Conservation (phyloP, 225 moss, liverwort and hornwort genomes). For the Polytrichum commune region DNA sequence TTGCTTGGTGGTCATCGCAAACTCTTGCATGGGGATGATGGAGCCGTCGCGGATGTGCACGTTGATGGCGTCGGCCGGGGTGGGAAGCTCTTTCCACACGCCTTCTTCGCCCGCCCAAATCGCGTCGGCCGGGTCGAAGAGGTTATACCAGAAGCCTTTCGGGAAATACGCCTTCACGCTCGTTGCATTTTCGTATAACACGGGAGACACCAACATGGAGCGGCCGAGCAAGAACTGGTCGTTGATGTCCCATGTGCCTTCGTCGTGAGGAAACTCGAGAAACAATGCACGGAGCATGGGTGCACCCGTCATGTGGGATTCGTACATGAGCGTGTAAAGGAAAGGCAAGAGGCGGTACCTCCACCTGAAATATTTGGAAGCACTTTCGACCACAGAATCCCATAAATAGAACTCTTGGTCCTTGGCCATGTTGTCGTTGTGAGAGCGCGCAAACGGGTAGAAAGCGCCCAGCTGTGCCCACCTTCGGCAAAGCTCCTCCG, state of each 20-base stretch:
- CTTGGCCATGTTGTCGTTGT: conserved; percentile 29
- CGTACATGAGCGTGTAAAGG: conserved; percentile 67
- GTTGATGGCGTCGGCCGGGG: conserved; percentile 38
- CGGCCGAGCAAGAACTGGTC: conserved; percentile 68
- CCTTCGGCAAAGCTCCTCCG: conserved; percentile 69
- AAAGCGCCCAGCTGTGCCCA: conserved; percentile 81
- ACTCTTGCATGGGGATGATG: conserved; percentile 53
- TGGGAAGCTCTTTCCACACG: conserved; percentile 20
- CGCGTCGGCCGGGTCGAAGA: conserved; percentile 33
- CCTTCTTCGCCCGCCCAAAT: conserved; percentile 15
- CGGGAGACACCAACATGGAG: conserved; percentile 68
- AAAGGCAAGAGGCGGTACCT: conserved; percentile 74
- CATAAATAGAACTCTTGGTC: conserved; percentile 76
- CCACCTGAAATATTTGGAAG: conserved; percentile 34
- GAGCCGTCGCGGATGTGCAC: conserved; percentile 43
- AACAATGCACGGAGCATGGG: conserved; percentile 68
- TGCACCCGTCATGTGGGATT: conserved; percentile 57
- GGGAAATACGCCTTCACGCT: conserved; percentile 71
- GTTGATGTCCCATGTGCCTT: conserved; percentile 39
- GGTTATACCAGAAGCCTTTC: conserved; percentile 58
- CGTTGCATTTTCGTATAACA: conserved; percentile 34
- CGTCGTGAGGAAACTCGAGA: conserved; percentile 53
- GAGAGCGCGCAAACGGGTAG: conserved; percentile 72
- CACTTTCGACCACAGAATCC: conserved; percentile 49
- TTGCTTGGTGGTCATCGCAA: conserved; percentile 42